Percentiles rank a stretch among this genome's conserved stretches.
Conservation (phyloP, 139 green algal genomes). For the Astrephomene gubernaculifera region DNA sequence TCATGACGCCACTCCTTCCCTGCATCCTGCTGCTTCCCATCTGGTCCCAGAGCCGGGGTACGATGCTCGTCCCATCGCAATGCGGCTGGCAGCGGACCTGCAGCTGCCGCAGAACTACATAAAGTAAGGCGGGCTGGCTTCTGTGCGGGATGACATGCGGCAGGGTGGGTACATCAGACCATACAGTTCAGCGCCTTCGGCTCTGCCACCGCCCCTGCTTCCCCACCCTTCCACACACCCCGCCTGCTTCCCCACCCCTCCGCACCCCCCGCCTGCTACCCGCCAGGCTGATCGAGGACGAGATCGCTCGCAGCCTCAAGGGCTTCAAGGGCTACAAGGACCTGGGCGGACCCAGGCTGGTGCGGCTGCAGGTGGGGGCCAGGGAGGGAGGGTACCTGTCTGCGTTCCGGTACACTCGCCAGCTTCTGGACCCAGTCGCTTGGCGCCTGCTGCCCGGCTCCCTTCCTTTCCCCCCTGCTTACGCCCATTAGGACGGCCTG, state of each 20-base stretch:
- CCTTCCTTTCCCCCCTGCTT: background rate
- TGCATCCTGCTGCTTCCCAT: no score
- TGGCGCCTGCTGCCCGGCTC: background rate
- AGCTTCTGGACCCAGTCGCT: no score
- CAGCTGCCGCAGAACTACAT: slow-evolving; percentile 1
- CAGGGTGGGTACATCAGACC: background rate
- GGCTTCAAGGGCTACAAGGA: slow-evolving; percentile 14
- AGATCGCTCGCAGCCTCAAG: slow-evolving; percentile 10
- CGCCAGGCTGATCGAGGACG: slow-evolving; percentile 23
- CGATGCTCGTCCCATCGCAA: background rate
- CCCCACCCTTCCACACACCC: background rate
- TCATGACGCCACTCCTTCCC: no score
- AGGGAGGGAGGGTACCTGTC: background rate
- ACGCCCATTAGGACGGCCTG: background rate
- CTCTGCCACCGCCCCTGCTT: background rate
- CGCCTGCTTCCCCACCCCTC: background rate
- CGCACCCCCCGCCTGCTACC: background rate
- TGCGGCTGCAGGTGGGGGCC: slow-evolving; percentile 43
- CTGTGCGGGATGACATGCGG: background rate
- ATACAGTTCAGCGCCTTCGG: no score
- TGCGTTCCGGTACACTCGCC: no score
- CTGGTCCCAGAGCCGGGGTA: slow-evolving; percentile 7
- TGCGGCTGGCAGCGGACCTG: slow-evolving; percentile 31
- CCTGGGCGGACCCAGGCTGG: slow-evolving; percentile 1
- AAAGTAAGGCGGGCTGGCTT: slow-evolving; percentile 3